A percentile compares a stretch with the other conserved stretches of the same genome.
phyloP scores from a whole-genome alignment of 2,329 filamentous ascomycete species.

The Colletotrichum simmondsii region DNA sequence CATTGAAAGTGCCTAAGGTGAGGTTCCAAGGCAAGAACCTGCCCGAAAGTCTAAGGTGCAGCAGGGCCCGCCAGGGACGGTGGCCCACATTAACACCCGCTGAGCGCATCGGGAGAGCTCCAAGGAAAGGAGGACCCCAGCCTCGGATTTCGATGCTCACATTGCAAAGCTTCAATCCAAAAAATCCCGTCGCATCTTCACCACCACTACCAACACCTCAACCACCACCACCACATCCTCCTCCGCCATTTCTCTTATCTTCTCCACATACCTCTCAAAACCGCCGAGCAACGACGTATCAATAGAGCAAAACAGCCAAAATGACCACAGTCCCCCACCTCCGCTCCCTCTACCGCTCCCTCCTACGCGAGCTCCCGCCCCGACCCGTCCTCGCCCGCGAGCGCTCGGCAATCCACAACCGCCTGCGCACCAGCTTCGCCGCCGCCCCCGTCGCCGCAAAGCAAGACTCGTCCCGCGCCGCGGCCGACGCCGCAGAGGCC shows the following conservation, averaged over 20 bases:
- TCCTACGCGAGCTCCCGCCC: conserved; percentile 89
- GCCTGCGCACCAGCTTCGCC: conserved; percentile 73
- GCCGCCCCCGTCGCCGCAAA: conserved; percentile 39
- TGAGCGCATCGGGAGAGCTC: background rate
- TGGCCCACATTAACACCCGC: background rate
- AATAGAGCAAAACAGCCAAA: background rate
- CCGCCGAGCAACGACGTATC: background rate
- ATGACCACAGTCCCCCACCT: conserved; percentile 53
- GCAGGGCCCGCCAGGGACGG: background rate
- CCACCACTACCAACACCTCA: background rate
- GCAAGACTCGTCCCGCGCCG: conserved; percentile 39
- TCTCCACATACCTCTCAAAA: background rate
- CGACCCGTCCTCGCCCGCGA: conserved; percentile 65
- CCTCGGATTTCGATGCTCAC: background rate
- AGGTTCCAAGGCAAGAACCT: background rate
- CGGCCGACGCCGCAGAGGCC: conserved; percentile 56
- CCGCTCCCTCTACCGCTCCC: conserved; percentile 85
- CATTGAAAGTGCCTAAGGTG: background rate
- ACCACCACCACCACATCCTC: background rate
- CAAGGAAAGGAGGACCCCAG: background rate
- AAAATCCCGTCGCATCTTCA: background rate
- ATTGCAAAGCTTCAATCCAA: background rate
- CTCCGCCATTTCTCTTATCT: background rate
- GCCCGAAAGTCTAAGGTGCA: background rate
- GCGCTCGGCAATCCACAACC: conserved; percentile 76